Base-by-base conservation (phyloP, 2,329 filamentous ascomycete species). In the Tolypocladium capitatum region DNA sequence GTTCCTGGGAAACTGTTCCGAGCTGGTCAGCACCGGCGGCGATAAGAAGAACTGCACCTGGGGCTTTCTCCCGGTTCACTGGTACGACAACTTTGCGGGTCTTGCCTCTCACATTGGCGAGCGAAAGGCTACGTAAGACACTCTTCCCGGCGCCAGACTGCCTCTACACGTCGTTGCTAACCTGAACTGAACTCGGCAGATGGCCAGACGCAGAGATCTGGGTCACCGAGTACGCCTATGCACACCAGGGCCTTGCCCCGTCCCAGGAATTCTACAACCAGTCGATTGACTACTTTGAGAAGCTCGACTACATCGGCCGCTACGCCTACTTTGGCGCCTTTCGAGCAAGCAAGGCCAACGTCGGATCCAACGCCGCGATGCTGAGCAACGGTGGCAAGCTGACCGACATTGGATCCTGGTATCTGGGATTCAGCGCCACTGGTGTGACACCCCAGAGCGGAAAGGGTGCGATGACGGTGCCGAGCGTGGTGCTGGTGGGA, bases 321-420 rank as follows among this genome's bases (percentile, higher is more conserved):
- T 91, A 91, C 62, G 80, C 81, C 0, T 84, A 84, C 63, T 92
- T 89, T 56, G 86, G 84, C 42, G 75, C 82, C 9, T 91, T 91
- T 60, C 75, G 84, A 46, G 79, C 77, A 4, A 68, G 73, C 45
- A 76, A 76, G 16, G 84, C 81, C 52, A 91, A 89, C 54, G 81
- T 90, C 7, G 86, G 86, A 0, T 72, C 80, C 4, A 86, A 89
- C 51, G 80, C 74, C 1, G 76, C 80, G 1, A 83, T 92, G 70
- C 70, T 91, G 43, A 82, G 79, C 57, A 68, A 76, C 38, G 70
- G 77, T 16, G 86, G 86, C 38, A 58, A 78, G 51, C 67, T 92
- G 52, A 90, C 86, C 1, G 79, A 87, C 54, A 84, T 91, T 53
- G 86, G 86, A 0, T 74, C 76, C 2, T 84, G 82, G 81, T 92